These are phyloP conservation scores for Pythium periplocum DNA, from an alignment of 352 stramenopile species.

Conservation along the genomic window DNA sequence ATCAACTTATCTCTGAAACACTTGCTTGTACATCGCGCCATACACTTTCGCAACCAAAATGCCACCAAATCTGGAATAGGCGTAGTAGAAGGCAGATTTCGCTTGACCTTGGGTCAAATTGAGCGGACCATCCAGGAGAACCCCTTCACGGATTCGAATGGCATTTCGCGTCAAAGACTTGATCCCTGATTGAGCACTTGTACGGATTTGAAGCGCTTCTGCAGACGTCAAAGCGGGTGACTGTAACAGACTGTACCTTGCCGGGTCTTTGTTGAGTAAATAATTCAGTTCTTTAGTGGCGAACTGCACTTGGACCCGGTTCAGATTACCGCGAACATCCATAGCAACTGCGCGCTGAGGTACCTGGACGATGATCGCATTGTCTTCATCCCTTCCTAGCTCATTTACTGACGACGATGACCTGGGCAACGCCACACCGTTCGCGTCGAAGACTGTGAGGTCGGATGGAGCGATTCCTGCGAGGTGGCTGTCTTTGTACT, in stretches of 20 bases:
- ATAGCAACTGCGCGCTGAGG: constrained; percentile 6
- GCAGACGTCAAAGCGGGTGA: neutral
- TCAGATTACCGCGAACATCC: constrained; percentile 3
- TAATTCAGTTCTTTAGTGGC: constrained; percentile 2
- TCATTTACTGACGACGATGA: neutral
- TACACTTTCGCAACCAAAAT: constrained; percentile 5
- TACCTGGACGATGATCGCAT: constrained; percentile 2
- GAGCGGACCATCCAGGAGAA: constrained; percentile 4
- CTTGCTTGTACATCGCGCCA: constrained; percentile 6
- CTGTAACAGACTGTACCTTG: constrained; percentile 2
- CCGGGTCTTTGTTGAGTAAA: constrained; percentile 4
- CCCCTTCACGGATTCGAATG: constrained; percentile 6
- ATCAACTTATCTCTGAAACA: constrained; percentile 3
- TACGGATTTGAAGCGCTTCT: constrained; percentile 3
- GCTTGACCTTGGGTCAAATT: neutral
- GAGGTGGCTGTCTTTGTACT: constrained; percentile 3
- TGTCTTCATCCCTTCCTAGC: neutral
- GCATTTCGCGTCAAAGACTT: constrained; percentile 4
- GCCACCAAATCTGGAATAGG: constrained; percentile 4
- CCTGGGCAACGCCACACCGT: constrained; percentile 5
- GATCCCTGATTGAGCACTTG: constrained; percentile 1
- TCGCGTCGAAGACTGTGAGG: constrained; percentile 10
- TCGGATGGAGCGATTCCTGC: constrained; percentile 3
- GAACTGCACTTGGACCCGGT: constrained; percentile 2
- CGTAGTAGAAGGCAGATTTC: constrained; percentile 10